A percentile compares a stretch with the other conserved stretches of the same genome.
These are phyloP conservation scores for Agrocybe praecox DNA, from an alignment of 768 basidiomycete genomes.

Conservation along the genomic window DNA sequence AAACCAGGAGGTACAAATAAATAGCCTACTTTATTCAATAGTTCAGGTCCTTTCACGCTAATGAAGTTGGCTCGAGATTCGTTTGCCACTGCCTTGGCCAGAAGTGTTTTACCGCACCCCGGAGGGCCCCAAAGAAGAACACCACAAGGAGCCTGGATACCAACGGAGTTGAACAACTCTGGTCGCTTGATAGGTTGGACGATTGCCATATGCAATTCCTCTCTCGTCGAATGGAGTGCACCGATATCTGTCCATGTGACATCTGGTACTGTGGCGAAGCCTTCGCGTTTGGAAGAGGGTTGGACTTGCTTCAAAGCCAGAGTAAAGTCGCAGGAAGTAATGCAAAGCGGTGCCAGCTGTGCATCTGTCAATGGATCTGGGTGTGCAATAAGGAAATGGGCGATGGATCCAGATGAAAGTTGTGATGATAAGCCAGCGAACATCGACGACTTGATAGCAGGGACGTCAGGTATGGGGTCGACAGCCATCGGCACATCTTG, in stretches of 20 bases:
- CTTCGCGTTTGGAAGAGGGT: slow-evolving; percentile 96
- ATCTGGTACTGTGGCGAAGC: slow-evolving; percentile 95
- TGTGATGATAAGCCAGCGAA: slow-evolving; percentile 36
- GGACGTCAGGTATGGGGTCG: slow-evolving; percentile 27
- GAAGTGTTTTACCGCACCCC: slow-evolving; percentile 94
- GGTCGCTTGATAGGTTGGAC: slow-evolving; percentile 93
- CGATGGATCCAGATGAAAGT: slow-evolving; percentile 62
- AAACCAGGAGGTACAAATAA: neutral
- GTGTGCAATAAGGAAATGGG: slow-evolving; percentile 87
- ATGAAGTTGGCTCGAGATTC: slow-evolving; percentile 97
- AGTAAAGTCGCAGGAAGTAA: slow-evolving; percentile 80
- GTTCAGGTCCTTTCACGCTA: slow-evolving; percentile 95
- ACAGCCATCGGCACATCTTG: slow-evolving; percentile 46
- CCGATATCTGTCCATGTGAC: slow-evolving; percentile 96
- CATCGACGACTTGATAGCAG: slow-evolving; percentile 12
- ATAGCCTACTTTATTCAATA: slow-evolving; percentile 85
- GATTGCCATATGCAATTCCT: slow-evolving; percentile 96
- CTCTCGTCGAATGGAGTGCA: slow-evolving; percentile 81
- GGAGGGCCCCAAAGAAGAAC: slow-evolving; percentile 99
- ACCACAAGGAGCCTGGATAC: slow-evolving; percentile 90
- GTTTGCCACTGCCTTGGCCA: slow-evolving; percentile 99
- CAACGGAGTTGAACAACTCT: slow-evolving; percentile 85
- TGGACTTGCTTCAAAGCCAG: slow-evolving; percentile 87
- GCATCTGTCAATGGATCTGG: slow-evolving; percentile 75
- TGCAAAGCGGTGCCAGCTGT: slow-evolving; percentile 81